These are phyloP conservation scores for Purshia tridentata DNA, from an alignment of 306 rosid species.

Conservation along the genomic window DNA sequence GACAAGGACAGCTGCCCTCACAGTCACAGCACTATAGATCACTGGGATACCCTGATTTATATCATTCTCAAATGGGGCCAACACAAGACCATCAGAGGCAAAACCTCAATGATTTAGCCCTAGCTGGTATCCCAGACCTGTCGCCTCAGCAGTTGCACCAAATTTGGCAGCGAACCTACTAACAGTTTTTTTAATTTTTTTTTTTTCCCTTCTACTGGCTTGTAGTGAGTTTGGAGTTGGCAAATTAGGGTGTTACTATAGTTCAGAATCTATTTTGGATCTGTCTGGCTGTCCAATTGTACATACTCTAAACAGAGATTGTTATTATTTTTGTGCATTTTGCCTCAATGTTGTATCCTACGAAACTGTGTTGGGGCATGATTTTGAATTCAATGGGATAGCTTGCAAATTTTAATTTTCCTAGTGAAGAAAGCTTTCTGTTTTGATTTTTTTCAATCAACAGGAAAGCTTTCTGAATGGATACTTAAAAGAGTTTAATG, in stretches of 20 bases:
- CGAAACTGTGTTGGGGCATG: conserved; percentile 18
- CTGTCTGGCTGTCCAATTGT: conserved; percentile 49
- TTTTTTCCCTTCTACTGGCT: conserved; percentile 14
- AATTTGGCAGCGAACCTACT: conserved; percentile 46
- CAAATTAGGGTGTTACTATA: conserved; percentile 30
- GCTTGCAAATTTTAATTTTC: conserved; percentile 12
- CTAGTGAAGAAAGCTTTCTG: conserved; percentile 6
- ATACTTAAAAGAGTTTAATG: background rate
- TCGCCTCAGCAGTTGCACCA: conserved; percentile 42
- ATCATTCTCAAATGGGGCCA: conserved; percentile 28
- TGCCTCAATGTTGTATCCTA: conserved; percentile 29
- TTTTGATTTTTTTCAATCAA: too few relatives aligned
- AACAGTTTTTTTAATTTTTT: conserved; percentile 4
- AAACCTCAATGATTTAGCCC: conserved; percentile 11
- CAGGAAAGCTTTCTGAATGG: conserved; percentile 7
- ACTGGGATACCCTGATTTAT: conserved; percentile 15
- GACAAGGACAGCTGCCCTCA: conserved; percentile 29
- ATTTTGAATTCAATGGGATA: conserved; percentile 8
- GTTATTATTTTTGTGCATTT: conserved; percentile 13
- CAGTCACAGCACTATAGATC: conserved; percentile 29
- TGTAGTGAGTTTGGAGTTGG: conserved; percentile 33
- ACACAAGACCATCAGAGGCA: conserved; percentile 37
- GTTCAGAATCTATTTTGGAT: conserved; percentile 22
- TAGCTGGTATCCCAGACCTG: conserved; percentile 29
- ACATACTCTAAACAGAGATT: conserved; percentile 38